phyloP scores from a whole-genome alignment of 768 basidiomycete species.

The Leccinum uliginosum region DNA sequence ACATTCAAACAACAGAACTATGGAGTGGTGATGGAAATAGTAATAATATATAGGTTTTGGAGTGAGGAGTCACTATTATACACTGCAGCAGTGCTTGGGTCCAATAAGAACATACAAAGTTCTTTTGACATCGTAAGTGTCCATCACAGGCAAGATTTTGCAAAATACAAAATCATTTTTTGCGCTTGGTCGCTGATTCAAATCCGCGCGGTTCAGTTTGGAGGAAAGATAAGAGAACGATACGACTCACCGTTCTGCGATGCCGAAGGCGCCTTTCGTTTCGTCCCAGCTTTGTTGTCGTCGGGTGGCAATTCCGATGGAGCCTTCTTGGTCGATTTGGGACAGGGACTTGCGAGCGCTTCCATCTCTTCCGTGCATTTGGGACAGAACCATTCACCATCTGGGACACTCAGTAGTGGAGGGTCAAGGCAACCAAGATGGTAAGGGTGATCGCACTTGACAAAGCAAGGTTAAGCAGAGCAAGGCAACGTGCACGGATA shows the following conservation, averaged over 20 bases:
- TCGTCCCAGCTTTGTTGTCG: constrained; percentile 30
- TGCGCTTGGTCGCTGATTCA: constrained; percentile 35
- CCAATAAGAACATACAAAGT: constrained; percentile 4
- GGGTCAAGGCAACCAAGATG: constrained; percentile 80
- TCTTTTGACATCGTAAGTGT: neutral
- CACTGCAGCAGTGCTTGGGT: constrained; percentile 1
- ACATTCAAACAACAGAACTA: neutral
- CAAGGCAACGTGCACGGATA: neutral
- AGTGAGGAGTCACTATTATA: constrained; percentile 16
- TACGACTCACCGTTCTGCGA: constrained; percentile 34
- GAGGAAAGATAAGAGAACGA: neutral
- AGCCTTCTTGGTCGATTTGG: constrained; percentile 19
- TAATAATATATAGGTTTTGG: constrained; percentile 21
- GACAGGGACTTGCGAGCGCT: constrained; percentile 30
- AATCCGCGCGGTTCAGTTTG: neutral
- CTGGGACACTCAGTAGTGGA: constrained; percentile 71
- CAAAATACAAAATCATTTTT: constrained; percentile 26
- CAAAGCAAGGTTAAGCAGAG: constrained; percentile 2
- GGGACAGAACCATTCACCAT: constrained; percentile 92
- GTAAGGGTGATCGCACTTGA: constrained; percentile 84
- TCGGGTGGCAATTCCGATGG: constrained; percentile 1
- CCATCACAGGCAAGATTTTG: neutral
- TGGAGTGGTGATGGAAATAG: constrained; percentile 16
- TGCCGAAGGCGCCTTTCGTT: constrained; percentile 44
- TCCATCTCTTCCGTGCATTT: constrained; percentile 60